phyloP scores from a whole-genome alignment of 352 stramenopile genomes.

The Phytopythium aichiense region DNA sequence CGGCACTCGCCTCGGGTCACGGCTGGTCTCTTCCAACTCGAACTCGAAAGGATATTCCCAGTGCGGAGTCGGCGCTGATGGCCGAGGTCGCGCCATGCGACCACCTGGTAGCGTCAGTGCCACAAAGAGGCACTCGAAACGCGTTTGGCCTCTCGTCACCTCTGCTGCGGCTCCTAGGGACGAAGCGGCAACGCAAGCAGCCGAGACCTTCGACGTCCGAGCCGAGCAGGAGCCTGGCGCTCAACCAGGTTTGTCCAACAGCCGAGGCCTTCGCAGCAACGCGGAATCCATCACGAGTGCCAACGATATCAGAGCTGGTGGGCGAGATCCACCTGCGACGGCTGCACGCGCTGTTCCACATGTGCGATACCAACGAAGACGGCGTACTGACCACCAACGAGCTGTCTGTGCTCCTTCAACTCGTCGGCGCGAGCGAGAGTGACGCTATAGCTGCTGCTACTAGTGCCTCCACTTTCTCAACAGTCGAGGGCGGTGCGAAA shows the following conservation, averaged over 20 bases:
- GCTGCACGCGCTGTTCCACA: conserved; percentile 24
- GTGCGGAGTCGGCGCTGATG: neutral
- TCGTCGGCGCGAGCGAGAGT: conserved; percentile 21
- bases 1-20: no score
- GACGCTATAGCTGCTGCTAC: conserved; percentile 3
- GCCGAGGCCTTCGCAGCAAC: neutral
- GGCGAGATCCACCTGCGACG: conserved; percentile 23
- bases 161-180: neutral
- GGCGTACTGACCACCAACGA: conserved; percentile 23
- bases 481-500: neutral
- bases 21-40: no score
- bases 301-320: conserved; percentile 2
- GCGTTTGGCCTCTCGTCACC: neutral
- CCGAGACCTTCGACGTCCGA: neutral
- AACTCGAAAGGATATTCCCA: no score
- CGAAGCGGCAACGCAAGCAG: neutral
- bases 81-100: neutral
- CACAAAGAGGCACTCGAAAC: neutral
- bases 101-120: neutral
- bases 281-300: neutral
- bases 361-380: conserved; percentile 32
- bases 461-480: neutral
- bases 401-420: conserved; percentile 21
- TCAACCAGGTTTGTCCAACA: neutral
- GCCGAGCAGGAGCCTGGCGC: neutral